Base-by-base conservation (phyloP, 306 rosid species). In the Medicago ruthenica region DNA sequence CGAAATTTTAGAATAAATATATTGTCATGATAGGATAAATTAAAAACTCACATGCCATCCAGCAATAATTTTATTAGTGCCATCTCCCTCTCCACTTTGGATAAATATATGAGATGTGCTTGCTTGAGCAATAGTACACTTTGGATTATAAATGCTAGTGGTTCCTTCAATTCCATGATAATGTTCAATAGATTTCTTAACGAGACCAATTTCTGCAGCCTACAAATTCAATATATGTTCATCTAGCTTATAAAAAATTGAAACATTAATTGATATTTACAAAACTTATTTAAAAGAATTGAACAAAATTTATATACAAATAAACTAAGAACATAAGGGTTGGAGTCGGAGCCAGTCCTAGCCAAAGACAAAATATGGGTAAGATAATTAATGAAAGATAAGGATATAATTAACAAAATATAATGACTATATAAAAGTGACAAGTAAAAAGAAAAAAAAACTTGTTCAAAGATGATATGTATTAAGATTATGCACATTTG, bases 21-120 rank as follows among this genome's bases (percentile, higher is more conserved):
- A 27, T 4, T 27, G 34, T 27, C 34, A 27, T 4, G 34, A 27
- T 27, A 27, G 48, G 48, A 51, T 50, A 51, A 53, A 16, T 53
- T 53, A 7, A 53, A 27, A 53, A 53, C 59, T 53, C 59, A 53
- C 59, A 53, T 53, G 59, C 59, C 59, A 53, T 53, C 59, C 59
- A 53, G 3, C 22, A 53, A 0, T 2, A 53, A 53, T 53, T 16
- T 17, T 4, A 17, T 53, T 53, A 16, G 21, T 3, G 8, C 59
- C 12, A 3, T 53, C 24, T 27, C 34, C 34, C 34, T 27, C 34
- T 53, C 12, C 24, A 17, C 4, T 53, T 17, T 9, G 24, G 1
- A 53, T 20, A 53, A 16, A 53, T 53, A 17, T 0, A 53, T 17
- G 4, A 17, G 59, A 53, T 8, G 12, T 1, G 24, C 24, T 53